These are phyloP conservation scores for Ophiocordyceps polyrhachis-furcata DNA, from an alignment of 2,329 filamentous ascomycete species.

Conservation along the genomic window DNA sequence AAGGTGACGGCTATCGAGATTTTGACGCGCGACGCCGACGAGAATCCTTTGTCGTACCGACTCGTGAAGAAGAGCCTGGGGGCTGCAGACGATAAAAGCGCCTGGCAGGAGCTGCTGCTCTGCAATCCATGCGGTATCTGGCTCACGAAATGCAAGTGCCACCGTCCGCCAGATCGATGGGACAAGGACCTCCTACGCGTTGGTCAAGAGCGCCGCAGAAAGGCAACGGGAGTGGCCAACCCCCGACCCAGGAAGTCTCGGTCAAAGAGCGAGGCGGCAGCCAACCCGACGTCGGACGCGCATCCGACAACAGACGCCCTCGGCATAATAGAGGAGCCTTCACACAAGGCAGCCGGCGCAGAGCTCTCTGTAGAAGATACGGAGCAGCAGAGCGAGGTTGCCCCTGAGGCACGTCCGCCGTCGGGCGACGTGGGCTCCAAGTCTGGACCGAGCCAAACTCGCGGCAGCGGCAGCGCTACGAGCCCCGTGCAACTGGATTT, in stretches of 20 bases:
- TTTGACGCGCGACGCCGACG: constrained; percentile 41
- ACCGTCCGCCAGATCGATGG: constrained; percentile 74
- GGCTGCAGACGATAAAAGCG: constrained; percentile 40
- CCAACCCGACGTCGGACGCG: constrained; percentile 32
- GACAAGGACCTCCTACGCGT: constrained; percentile 40
- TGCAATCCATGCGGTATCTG: constrained; percentile 96
- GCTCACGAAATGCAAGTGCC: constrained; percentile 73
- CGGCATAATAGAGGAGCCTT: constrained; percentile 24
- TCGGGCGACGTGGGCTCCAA: constrained; percentile 6
- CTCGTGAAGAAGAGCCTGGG: constrained; percentile 59
- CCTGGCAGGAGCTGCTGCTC: constrained; percentile 54
- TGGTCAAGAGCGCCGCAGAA: constrained; percentile 31
- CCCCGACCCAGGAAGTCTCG: constrained; percentile 28
- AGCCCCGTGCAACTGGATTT: constrained; percentile 37
- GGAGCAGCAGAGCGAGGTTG: background rate
- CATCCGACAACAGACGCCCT: constrained; percentile 34
- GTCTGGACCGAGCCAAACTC: constrained; percentile 31
- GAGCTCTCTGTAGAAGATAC: constrained; percentile 3
- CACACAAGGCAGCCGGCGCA: constrained; percentile 10
- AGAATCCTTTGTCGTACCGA: constrained; percentile 47
- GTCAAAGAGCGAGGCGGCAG: constrained; percentile 25
- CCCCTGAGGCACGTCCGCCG: background rate
- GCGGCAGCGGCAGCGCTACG: constrained; percentile 33
- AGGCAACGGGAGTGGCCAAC: constrained; percentile 20
- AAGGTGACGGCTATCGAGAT: constrained; percentile 57